phyloP scores from a whole-genome alignment of 2,329 filamentous ascomycete genomes.

The Huntiella decipiens region DNA sequence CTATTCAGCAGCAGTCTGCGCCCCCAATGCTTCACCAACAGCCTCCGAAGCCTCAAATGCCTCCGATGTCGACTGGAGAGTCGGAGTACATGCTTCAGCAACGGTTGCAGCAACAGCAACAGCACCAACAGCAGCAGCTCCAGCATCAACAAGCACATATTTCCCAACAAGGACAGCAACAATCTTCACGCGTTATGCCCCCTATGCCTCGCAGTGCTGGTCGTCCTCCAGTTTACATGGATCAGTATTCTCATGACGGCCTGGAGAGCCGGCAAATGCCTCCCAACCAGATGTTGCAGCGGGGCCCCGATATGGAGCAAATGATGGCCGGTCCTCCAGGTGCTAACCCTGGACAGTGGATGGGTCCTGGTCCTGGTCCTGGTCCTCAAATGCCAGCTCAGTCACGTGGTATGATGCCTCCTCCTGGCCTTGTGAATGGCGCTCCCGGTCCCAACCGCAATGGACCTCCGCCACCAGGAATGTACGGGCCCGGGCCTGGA shows the following conservation, averaged over 20 bases:
- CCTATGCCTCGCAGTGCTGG: slow-evolving; percentile 19
- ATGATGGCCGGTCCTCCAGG: slow-evolving; percentile 27
- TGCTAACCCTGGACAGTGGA: slow-evolving; percentile 26
- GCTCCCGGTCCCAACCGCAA: slow-evolving; percentile 19
- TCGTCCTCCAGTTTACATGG: slow-evolving; percentile 32
- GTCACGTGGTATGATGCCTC: slow-evolving; percentile 35
- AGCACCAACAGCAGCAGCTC: slow-evolving; percentile 19
- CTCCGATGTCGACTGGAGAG: slow-evolving; percentile 2
- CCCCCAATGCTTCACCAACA: slow-evolving; percentile 12
- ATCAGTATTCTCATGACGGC: slow-evolving; percentile 33
- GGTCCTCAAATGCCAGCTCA: slow-evolving; percentile 15
- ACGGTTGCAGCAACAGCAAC: slow-evolving; percentile 12
- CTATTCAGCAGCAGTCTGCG: slow-evolving; percentile 11
- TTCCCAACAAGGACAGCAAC: slow-evolving; percentile 11
- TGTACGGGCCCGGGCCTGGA: slow-evolving; percentile 34
- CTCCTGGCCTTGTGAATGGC: slow-evolving; percentile 35
- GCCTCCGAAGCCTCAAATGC: slow-evolving; percentile 8
- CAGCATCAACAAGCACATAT: slow-evolving; percentile 16
- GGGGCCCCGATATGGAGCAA: slow-evolving; percentile 41
- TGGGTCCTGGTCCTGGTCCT: slow-evolving; percentile 25
- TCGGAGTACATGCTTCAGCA: slow-evolving; percentile 13
- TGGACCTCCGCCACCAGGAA: slow-evolving; percentile 35
- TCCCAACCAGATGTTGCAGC: slow-evolving; percentile 46
- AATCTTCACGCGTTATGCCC: slow-evolving; percentile 6
- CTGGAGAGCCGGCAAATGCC: slow-evolving; percentile 25